Evolutionary conservation across 495 filamentous ascomycete species (phyloP).

Genomic region (Tuber aestivum): DNA sequence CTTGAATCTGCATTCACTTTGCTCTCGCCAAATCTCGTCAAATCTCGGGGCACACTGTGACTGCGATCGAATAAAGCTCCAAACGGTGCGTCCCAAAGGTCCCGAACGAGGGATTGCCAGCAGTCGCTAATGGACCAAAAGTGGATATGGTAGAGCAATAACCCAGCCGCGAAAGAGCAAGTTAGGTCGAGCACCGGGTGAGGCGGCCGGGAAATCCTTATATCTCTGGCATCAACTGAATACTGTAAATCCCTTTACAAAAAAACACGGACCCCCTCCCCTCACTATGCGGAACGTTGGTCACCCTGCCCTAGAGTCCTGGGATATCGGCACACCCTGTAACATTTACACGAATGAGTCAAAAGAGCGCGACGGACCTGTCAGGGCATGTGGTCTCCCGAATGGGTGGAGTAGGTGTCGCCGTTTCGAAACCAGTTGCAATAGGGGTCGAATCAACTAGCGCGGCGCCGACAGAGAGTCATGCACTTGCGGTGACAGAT

Average conservation of each 20-base stretch:
- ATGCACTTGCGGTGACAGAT: constrained; percentile 48
- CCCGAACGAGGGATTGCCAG: no score
- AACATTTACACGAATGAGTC: background rate
- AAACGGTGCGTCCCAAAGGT: no score
- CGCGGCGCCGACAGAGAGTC: constrained; percentile 48
- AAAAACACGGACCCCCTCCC: background rate
- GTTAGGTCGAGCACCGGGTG: background rate
- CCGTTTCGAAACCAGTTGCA: background rate
- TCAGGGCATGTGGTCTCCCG: no score
- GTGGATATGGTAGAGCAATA: no score
- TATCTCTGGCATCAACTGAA: background rate
- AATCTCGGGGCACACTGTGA: no score
- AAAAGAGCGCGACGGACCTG: background rate
- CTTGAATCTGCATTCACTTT: no score
- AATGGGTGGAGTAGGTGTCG: no score
- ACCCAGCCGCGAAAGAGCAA: no score
- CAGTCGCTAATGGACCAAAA: no score
- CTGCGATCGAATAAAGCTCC: no score
- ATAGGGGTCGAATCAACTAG: background rate
- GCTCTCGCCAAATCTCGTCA: no score
- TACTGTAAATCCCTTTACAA: background rate
- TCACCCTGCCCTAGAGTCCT: background rate
- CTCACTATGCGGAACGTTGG: background rate
- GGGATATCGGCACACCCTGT: background rate
- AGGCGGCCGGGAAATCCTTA: background rate